These are phyloP conservation scores for Cynara cardunculus DNA, from an alignment of 129 eudicot genomes.

Conservation along the genomic window DNA sequence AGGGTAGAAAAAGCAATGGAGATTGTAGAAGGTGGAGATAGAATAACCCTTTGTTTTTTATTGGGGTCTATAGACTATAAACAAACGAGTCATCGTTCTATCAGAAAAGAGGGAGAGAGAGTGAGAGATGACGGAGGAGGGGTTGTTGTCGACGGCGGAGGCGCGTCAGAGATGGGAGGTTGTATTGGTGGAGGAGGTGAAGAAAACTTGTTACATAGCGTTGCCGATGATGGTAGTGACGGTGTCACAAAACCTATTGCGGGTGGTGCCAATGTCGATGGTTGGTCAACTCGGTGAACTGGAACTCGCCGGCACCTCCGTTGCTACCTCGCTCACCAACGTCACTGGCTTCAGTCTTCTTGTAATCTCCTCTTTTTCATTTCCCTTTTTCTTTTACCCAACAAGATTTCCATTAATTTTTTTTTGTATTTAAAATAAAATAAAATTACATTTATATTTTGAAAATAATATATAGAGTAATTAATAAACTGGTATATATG, in stretches of 20 bases:
- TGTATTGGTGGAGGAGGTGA: slow-evolving; percentile 39
- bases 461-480: too few relatives aligned
- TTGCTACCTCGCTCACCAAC: slow-evolving; percentile 60
- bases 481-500: too few relatives aligned
- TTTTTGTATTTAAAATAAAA: too few relatives aligned
- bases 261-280: slow-evolving; percentile 59
- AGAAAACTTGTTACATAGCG: slow-evolving; percentile 47
- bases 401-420: too few relatives aligned
- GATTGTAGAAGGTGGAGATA: too few relatives aligned
- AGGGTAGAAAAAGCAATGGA: too few relatives aligned
- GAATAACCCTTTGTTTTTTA: too few relatives aligned
- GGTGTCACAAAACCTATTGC: slow-evolving; percentile 45
- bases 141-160: not conserved
- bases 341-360: slow-evolving; percentile 71
- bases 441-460: too few relatives aligned
- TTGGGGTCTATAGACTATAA: not conserved
- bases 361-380: slow-evolving; percentile 14
- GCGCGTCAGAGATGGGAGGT: slow-evolving; percentile 8
- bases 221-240: slow-evolving; percentile 51
- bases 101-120: not conserved
- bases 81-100: not conserved
- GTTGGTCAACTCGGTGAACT: slow-evolving; percentile 67
- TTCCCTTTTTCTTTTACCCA: not conserved
- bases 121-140: slow-evolving; percentile 29
- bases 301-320: slow-evolving; percentile 42